phyloP scores from a whole-genome alignment of 306 rosid species.

The Ziziphus jujuba region DNA sequence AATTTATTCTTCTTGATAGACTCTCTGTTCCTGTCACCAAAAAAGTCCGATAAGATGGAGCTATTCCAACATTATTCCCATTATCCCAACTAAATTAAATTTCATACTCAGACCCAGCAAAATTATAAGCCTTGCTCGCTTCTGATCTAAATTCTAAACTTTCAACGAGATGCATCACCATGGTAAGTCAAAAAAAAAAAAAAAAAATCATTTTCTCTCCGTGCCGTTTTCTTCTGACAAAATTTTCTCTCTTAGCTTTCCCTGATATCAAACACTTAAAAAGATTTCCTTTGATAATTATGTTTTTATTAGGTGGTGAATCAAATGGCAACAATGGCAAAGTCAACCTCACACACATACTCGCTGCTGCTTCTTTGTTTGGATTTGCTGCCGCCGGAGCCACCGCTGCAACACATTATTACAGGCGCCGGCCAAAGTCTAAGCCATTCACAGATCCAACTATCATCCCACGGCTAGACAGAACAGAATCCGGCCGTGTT shows the following conservation, averaged over 20 bases:
- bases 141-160: background rate
- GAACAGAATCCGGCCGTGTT: slow-evolving; percentile 59
- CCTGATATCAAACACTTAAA: background rate
- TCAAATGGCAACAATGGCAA: slow-evolving; percentile 31
- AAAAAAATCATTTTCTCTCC: background rate
- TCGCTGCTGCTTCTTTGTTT: slow-evolving; percentile 52
- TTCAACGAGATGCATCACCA: slow-evolving; percentile 28
- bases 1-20: too few relatives aligned
- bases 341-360: slow-evolving; percentile 25
- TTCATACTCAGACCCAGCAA: too few relatives aligned
- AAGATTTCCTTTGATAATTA: too few relatives aligned
- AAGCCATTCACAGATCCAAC: slow-evolving; percentile 16
- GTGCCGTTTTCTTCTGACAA: too few relatives aligned
- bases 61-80: too few relatives aligned
- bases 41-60: too few relatives aligned
- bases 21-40: too few relatives aligned
- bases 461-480: slow-evolving; percentile 35
- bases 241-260: too few relatives aligned
- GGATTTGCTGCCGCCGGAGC: slow-evolving; percentile 37
- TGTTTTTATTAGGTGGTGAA: too few relatives aligned
- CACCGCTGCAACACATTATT: slow-evolving; percentile 25
- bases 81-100: too few relatives aligned
- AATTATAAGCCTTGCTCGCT: too few relatives aligned
- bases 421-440: slow-evolving; percentile 21
- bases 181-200: slow-evolving; percentile 13